Percentiles rank a stretch among this genome's conserved stretches.
Conservation (phyloP, 2,329 filamentous ascomycete genomes). For the Colletotrichum acutatum region DNA sequence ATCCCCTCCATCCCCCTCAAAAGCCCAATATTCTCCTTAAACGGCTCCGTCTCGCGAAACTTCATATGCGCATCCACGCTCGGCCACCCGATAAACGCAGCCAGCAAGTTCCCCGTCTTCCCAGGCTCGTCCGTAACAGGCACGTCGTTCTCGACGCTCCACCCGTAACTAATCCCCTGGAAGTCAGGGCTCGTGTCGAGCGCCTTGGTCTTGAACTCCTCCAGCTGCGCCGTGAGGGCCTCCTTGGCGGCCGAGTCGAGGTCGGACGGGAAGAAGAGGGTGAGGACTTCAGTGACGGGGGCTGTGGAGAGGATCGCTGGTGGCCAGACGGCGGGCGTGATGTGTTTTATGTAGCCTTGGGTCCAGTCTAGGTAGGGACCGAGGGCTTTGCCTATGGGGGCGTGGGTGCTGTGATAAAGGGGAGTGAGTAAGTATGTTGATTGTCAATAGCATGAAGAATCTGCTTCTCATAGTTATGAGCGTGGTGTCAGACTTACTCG, state of each 20-base stretch:
- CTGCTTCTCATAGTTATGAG: background rate
- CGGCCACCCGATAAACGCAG: conserved; percentile 49
- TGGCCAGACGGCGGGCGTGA: conserved; percentile 45
- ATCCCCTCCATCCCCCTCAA: conserved; percentile 30
- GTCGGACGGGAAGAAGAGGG: conserved; percentile 29
- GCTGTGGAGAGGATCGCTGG: conserved; percentile 2
- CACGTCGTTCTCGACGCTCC: conserved; percentile 47
- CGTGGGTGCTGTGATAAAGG: background rate
- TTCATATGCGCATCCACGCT: conserved; percentile 50
- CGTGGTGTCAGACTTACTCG: conserved; percentile 25
- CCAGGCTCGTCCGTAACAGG: conserved; percentile 42
- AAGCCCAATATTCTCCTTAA: conserved; percentile 46
- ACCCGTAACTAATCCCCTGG: conserved; percentile 37
- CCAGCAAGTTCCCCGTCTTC: conserved; percentile 40
- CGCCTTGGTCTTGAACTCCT: conserved; percentile 29
- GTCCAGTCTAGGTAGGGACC: background rate
- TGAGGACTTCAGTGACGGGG: conserved; percentile 30
- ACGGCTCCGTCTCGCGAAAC: conserved; percentile 47
- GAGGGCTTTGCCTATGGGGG: background rate
- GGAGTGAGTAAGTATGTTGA: no score
- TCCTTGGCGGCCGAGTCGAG: conserved; percentile 9
- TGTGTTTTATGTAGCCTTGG: conserved; percentile 50
- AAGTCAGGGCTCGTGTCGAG: conserved; percentile 20
- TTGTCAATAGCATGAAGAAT: fast-evolving
- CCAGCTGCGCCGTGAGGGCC: background rate